Evolutionary conservation across 768 basidiomycete species (phyloP).

Genomic region (Boletus rubropictus): DNA sequence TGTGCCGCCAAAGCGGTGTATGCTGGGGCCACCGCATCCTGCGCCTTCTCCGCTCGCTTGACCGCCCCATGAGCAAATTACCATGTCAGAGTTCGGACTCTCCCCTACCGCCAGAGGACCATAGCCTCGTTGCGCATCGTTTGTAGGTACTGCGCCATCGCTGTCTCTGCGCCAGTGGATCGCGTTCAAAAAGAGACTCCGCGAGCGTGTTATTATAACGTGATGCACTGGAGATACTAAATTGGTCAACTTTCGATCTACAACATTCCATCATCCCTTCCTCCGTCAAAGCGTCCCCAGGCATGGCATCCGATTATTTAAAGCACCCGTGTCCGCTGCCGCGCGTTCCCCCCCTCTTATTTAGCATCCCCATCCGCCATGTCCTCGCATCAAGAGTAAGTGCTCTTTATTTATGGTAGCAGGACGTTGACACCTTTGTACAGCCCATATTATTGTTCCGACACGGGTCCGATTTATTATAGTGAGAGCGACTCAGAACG

Average conservation of each 20-base stretch:
- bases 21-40: constrained; percentile 12
- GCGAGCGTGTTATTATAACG: constrained; percentile 16
- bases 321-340: constrained; percentile 6
- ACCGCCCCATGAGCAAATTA: constrained; percentile 1
- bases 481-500: constrained; percentile 3
- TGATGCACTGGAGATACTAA: constrained; percentile 28
- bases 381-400: constrained; percentile 21
- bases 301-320: constrained; percentile 19
- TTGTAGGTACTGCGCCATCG: constrained; percentile 8
- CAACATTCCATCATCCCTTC: constrained; percentile 17
- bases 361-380: constrained; percentile 10
- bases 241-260: constrained; percentile 13
- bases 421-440: constrained; percentile 1
- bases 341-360: constrained; percentile 5
- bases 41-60: constrained; percentile 9
- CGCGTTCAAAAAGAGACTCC: constrained; percentile 8
- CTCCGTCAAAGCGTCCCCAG: constrained; percentile 18
- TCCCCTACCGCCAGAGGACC: constrained; percentile 14
- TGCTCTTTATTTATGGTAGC: background rate
- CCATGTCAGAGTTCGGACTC: background rate
- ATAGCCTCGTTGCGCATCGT: constrained; percentile 17
- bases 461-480: background rate
- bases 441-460: constrained; percentile 5
- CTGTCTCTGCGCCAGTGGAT: background rate
- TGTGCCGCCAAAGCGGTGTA: constrained; percentile 24